Conservation (phyloP, 2,329 filamentous ascomycete species). For the Microsporum canis region DNA sequence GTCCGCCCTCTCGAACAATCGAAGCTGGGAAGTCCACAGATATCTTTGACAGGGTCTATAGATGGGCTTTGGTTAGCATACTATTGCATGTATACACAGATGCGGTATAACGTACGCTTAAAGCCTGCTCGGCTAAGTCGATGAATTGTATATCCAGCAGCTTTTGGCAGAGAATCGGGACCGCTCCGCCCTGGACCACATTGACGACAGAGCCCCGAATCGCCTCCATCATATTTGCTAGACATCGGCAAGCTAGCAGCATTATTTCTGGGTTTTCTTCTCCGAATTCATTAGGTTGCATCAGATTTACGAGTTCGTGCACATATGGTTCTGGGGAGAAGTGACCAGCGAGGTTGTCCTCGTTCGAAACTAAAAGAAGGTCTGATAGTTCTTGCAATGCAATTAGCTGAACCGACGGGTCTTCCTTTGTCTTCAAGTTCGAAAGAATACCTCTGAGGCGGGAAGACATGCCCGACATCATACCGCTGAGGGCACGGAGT, state of each 20-base stretch:
- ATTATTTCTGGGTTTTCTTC: constrained; percentile 95
- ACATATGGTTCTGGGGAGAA: constrained; percentile 92
- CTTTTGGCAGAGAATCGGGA: constrained; percentile 89
- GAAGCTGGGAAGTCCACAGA: constrained; percentile 89
- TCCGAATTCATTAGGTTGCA: constrained; percentile 78
- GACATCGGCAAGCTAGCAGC: constrained; percentile 86
- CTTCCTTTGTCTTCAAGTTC: constrained; percentile 71
- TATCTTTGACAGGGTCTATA: constrained; percentile 81
- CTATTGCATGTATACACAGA: not conserved
- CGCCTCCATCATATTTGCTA: constrained; percentile 97
- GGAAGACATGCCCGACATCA: constrained; percentile 75
- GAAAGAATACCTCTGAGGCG: constrained; percentile 66
- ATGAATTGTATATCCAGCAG: constrained; percentile 94
- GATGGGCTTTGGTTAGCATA: not conserved
- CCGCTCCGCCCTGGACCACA: constrained; percentile 93
- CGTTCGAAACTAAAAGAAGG: constrained; percentile 84
- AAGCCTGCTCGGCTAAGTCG: constrained; percentile 88
- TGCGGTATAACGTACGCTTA: constrained; percentile 50
- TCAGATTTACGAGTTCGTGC: constrained; percentile 81
- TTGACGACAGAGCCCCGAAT: constrained; percentile 85
- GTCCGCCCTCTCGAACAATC: constrained; percentile 88
- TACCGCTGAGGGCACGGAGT: constrained; percentile 74
- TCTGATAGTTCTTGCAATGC: constrained; percentile 89
- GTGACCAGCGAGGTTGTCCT: constrained; percentile 89
- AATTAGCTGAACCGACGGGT: constrained; percentile 77